Percentiles rank a stretch among this genome's conserved stretches.
Conservation (phyloP, 108 stramenopile genomes). For the Aurantiochytrium sp. region DNA sequence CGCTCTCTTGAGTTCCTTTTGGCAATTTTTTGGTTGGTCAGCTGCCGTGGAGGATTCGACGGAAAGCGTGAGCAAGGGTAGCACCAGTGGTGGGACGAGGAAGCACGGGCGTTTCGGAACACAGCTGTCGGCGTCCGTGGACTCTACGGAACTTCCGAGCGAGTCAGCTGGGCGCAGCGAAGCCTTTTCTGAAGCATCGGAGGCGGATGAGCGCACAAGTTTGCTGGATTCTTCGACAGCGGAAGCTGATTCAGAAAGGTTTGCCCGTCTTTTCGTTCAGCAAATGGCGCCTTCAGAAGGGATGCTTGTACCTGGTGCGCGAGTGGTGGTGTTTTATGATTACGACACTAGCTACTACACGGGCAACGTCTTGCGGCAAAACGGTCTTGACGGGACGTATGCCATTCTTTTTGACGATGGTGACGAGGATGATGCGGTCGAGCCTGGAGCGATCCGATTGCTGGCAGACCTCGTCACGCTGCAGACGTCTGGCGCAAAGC, state of each 20-base stretch:
- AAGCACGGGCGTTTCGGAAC: no score
- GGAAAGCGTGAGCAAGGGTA: no score
- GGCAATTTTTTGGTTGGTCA: not conserved
- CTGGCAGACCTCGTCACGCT: not conserved
- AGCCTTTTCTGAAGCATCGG: no score
- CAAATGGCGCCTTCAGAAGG: not conserved
- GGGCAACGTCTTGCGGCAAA: not conserved
- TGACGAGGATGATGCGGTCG: constrained; percentile 1
- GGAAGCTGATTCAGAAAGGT: not conserved
- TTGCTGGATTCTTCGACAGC: not conserved
- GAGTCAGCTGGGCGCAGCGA: no score
- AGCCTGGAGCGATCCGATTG: not conserved
- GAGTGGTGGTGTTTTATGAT: not conserved
- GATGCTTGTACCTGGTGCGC: not conserved
- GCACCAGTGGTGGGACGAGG: no score
- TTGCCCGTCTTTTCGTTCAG: not conserved
- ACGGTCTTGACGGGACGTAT: not conserved
- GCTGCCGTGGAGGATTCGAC: not conserved
- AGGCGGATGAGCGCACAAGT: not conserved
- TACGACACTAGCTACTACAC: not conserved
- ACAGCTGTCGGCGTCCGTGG: no score
- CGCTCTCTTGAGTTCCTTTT: not conserved
- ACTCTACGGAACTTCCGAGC: no score
- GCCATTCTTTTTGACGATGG: not conserved
- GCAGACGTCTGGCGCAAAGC: not conserved